Evolutionary conservation across 106 monocot genomes (phyloP).

Genomic region (Alisma plantagoaquatica): DNA sequence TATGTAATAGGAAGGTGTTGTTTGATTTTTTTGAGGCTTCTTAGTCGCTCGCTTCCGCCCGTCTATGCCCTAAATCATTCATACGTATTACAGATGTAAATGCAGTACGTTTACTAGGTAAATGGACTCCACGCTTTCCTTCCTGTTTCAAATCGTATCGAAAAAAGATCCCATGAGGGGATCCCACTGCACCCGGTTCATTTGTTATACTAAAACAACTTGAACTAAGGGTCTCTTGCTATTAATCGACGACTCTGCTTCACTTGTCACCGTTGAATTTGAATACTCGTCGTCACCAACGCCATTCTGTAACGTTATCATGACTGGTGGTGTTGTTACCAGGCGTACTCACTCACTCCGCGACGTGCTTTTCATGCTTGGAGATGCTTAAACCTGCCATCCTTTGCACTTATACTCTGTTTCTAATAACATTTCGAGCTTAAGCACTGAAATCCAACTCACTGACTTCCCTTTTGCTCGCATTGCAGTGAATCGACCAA

Average conservation of each 20-base stretch:
- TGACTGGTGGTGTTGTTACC: neutral
- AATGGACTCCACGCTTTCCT: neutral
- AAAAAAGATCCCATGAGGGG: no score
- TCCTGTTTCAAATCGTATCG: no score
- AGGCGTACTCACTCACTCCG: neutral
- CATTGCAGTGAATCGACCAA: conserved; percentile 55
- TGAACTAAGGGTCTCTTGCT: neutral
- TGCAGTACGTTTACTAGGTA: neutral
- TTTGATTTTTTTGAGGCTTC: no score
- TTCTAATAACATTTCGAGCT: no score
- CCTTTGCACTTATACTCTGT: neutral
- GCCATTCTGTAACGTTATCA: neutral
- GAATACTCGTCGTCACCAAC: neutral
- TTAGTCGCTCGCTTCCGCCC: no score
- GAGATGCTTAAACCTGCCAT: neutral
- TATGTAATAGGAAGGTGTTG: no score
- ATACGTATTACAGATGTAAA: neutral
- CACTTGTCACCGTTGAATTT: neutral
- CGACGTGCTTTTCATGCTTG: neutral
- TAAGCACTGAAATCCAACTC: no score
- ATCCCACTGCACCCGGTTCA: neutral
- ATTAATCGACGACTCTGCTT: neutral
- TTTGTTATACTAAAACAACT: neutral
- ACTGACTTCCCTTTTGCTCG: no score
- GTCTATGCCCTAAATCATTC: no score